Base-by-base conservation (phyloP, 768 basidiomycete species). In the Antrodiella citrinella region DNA sequence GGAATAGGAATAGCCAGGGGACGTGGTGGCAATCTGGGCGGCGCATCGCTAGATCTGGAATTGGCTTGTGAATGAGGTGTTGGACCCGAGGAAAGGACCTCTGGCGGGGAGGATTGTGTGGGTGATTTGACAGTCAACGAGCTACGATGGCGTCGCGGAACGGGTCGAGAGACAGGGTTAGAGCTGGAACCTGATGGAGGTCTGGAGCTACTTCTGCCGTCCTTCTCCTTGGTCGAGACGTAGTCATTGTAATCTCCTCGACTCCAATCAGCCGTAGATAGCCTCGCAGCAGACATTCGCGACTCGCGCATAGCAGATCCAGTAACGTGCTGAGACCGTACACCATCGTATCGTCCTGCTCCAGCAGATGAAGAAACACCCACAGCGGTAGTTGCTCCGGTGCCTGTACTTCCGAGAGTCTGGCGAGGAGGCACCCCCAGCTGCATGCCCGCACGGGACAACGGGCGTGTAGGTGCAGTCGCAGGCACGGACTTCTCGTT, bases 241-340 rank as follows among this genome's bases (percentile, higher is more conserved):
- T 35, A 35, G 30, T 35, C 30, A 35, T 35, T 35, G 12, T 49
- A 35, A 26, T 19, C 47, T 15, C 22, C 45, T 7, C 20, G 49
- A 41, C 26, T 39, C 42, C 43, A 50, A 9, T 21, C 41, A 3
- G 43, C 11, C 9, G 23, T 41, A 7, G 51, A 21, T 13, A 49
- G 43, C 21, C 51, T 19, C 4, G 18, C 9, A 30, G 30, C 25
- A 3, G 45, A 49, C 4, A 49, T 47, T 30, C 55, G 53, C 20
- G 62, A 44, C 35, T 76, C 74, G 19, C 76, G 73, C 75, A 76
- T 76, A 1, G 73, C 70, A 13, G 71, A 60, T 12, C 79, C 77
- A 2, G 79, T 81, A 18, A 74, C 72, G 42, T 81, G 79, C 56
- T 79, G 74, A 2, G 82, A 81, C 39, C 77, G 75, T 24, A 70